Conservation (phyloP, 2,329 filamentous ascomycete species). For the Fonsecaea pugnacius region DNA sequence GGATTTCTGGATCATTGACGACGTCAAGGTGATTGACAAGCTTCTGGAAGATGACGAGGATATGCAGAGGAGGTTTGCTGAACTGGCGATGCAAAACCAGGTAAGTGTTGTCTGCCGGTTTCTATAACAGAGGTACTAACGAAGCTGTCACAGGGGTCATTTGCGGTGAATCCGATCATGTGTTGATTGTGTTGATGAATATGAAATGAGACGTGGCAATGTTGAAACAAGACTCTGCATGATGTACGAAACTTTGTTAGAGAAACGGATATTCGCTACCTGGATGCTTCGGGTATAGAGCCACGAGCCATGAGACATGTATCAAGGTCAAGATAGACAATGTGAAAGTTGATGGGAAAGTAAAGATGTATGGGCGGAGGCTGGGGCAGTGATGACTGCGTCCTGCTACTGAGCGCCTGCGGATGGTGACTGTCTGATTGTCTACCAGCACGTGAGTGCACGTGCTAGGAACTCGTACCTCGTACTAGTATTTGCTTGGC, state of each 20-base stretch:
- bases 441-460: not conserved
- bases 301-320: not conserved
- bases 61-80: conserved; percentile 14
- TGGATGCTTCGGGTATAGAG: not conserved
- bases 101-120: conserved; percentile 16
- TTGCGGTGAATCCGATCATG: conserved; percentile 28
- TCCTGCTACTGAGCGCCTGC: not conserved
- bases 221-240: conserved; percentile 1
- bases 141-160: conserved; percentile 14
- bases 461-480: too few relatives aligned
- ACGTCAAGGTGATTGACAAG: conserved; percentile 67
- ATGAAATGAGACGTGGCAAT: not conserved
- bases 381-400: not conserved
- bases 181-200: conserved; percentile 19
- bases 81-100: conserved; percentile 19
- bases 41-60: conserved; percentile 51
- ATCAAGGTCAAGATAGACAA: not conserved
- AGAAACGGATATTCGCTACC: not conserved
- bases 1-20: conserved; percentile 77
- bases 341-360: not conserved
- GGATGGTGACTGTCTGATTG: not conserved
- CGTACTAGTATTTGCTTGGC: not conserved
- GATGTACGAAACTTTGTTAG: conserved; percentile 4
- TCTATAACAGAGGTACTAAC: not conserved
- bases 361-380: not conserved